A percentile compares a stretch with the other conserved stretches of the same genome.
These are phyloP conservation scores for Staphylotrichum longicolle DNA, from an alignment of 495 filamentous ascomycete genomes.

Conservation along the genomic window DNA sequence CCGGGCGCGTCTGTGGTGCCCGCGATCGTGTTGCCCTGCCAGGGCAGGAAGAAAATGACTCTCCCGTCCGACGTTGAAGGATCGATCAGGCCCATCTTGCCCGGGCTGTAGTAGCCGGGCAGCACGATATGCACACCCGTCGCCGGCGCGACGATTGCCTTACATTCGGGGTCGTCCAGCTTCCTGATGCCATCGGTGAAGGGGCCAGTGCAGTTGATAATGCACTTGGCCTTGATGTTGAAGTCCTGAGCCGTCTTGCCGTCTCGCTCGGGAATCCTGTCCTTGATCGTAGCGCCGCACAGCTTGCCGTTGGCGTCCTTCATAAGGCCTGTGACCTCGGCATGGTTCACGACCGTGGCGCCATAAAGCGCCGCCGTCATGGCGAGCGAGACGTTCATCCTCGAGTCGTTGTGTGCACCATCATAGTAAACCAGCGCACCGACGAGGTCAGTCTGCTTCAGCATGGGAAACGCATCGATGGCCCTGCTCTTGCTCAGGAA, in stretches of 20 bases:
- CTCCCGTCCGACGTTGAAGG: conserved; percentile 91
- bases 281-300: conserved; percentile 74
- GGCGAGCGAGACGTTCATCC: conserved; percentile 95
- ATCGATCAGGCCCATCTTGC: conserved; percentile 96
- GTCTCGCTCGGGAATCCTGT: conserved; percentile 62
- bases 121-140: conserved; percentile 94
- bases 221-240: conserved; percentile 78
- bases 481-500: conserved; percentile 94
- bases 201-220: conserved; percentile 96
- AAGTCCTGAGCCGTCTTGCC: conserved; percentile 57
- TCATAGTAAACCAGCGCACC: conserved; percentile 98
- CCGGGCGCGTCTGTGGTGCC: conserved; percentile 92
- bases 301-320: conserved; percentile 79
- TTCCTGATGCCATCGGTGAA: conserved; percentile 93
- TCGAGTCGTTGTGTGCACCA: conserved; percentile 95
- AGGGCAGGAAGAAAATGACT: conserved; percentile 98
- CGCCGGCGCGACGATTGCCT: conserved; percentile 89
- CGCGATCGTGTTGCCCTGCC: conserved; percentile 98
- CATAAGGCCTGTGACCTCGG: conserved; percentile 79
- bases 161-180: conserved; percentile 69
- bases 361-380: conserved; percentile 96
- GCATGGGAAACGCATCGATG: conserved; percentile 95
- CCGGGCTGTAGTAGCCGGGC: conserved; percentile 91
- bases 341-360: conserved; percentile 86
- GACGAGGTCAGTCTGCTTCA: conserved; percentile 79